These are phyloP conservation scores for Elsinoe fawcettii DNA, from an alignment of 2,329 filamentous ascomycete species.

Conservation along the genomic window DNA sequence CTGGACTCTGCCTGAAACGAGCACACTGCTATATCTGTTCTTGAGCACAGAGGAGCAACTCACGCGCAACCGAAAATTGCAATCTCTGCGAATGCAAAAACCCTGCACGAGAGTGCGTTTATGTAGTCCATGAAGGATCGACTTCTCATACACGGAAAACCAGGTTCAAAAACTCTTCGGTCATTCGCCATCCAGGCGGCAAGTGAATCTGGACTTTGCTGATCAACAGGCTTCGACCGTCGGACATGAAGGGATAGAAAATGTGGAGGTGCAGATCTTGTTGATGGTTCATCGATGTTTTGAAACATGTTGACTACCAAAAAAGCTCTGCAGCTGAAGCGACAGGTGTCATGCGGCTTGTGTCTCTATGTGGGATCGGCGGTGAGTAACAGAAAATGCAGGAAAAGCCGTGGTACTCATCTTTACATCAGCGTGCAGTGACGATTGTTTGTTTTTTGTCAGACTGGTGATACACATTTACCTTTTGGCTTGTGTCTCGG, in stretches of 20 bases:
- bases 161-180: not conserved
- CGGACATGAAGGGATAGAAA: not conserved
- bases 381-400: not conserved
- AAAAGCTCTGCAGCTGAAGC: not conserved
- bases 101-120: not conserved
- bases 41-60: too few relatives aligned
- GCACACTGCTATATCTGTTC: too few relatives aligned
- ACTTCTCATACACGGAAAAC: not conserved
- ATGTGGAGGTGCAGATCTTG: slow-evolving; percentile 11
- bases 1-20: too few relatives aligned
- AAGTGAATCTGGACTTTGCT: not conserved
- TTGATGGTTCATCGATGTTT: slow-evolving; percentile 5
- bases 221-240: not conserved
- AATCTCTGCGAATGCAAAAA: too few relatives aligned
- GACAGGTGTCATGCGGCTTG: not conserved
- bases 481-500: slow-evolving; percentile 3
- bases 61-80: too few relatives aligned
- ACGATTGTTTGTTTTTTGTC: not conserved
- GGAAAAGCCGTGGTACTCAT: not conserved
- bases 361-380: not conserved
- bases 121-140: not conserved
- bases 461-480: not conserved
- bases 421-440: not conserved
- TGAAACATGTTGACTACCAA: slow-evolving; percentile 7
- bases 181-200: not conserved